Base-by-base conservation (phyloP, 345 rosid genomes). In the Arabis alpina region DNA sequence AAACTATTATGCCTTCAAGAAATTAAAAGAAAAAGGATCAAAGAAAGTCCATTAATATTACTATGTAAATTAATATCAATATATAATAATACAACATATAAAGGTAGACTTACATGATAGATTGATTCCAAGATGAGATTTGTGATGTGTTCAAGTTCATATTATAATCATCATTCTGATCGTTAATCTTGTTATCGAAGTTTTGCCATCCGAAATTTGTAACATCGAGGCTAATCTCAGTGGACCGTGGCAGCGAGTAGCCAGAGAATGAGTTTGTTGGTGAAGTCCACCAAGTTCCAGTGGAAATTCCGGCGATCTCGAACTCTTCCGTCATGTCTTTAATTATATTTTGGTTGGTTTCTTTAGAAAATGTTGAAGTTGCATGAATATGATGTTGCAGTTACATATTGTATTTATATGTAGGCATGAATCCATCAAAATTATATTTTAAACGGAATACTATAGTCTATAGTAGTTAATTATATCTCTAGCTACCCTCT, bases 251-350 rank as follows among this genome's bases (percentile, higher is more conserved):
- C 25, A 68, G 10, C 11, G 64, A 61, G 70, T 60, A 67, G 43
- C 68, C 50, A 25, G 62, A 25, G 54, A 42, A 61, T 30, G 77
- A 14, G 68, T 66, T 78, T 58, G 76, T 75, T 9, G 85, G 56
- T 4, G 86, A 48, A 61, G 73, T 85, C 98, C 95, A 85, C 95
- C 93, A 90, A 70, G 77, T 80, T 5, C 79, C 90, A 52, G 87
- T 85, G 54, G 86, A 85, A 72, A 86, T 79, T 62, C 86, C 87
- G 30, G 70, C 64, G 45, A 82, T 84, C 72, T 80, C 85, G 76
- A 85, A 87, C 70, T 92, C 96, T 70, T 86, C 90, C 5, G 91
- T 91, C 98, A 92, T 92, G 62, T 54, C 24, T 27, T 23, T 51
- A 34, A 6, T 59, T 24, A 32, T 28, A 39, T 13, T 32, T 66